phyloP scores from a whole-genome alignment of 2,329 filamentous ascomycete species.

The Fusarium coffeatum region DNA sequence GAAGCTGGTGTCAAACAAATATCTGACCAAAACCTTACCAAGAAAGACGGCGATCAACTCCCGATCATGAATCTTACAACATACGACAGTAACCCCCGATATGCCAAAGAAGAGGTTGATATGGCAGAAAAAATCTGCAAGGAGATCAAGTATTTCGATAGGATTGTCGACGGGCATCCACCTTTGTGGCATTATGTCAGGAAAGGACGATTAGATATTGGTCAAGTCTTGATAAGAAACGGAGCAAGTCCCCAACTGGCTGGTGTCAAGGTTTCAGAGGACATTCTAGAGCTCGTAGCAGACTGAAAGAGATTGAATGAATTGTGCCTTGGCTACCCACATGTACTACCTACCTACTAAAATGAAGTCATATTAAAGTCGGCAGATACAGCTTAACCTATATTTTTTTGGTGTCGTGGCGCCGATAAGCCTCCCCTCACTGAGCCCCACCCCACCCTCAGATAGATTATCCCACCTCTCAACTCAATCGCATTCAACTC shows the following conservation, averaged over 20 bases:
- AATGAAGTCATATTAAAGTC: background rate
- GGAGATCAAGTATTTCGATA: constrained; percentile 20
- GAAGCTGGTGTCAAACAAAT: constrained; percentile 28
- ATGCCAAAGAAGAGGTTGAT: constrained; percentile 18
- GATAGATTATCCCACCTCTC: constrained; percentile 36
- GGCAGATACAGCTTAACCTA: background rate
- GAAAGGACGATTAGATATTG: constrained; percentile 26
- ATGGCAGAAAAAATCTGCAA: constrained; percentile 25
- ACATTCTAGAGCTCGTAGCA: constrained; percentile 11
- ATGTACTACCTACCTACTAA: background rate
- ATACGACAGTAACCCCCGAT: constrained; percentile 12
- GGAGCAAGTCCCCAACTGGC: constrained; percentile 28
- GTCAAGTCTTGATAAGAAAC: constrained; percentile 20
- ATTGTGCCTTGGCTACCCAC: background rate
- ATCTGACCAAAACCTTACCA: constrained; percentile 5
- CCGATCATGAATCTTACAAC: constrained; percentile 33
- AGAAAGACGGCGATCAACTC: background rate
- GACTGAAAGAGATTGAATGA: background rate
- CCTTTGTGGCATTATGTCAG: constrained; percentile 31
- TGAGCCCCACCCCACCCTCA: constrained; percentile 37
- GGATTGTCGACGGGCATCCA: constrained; percentile 18
- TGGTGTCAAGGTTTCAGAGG: constrained; percentile 23
- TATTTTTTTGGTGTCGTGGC: constrained; percentile 24
- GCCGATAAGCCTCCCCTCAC: constrained; percentile 18
- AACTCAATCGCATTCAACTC: constrained; percentile 36